Base-by-base conservation (phyloP, 495 filamentous ascomycete species). In the Xylaria grammica region DNA sequence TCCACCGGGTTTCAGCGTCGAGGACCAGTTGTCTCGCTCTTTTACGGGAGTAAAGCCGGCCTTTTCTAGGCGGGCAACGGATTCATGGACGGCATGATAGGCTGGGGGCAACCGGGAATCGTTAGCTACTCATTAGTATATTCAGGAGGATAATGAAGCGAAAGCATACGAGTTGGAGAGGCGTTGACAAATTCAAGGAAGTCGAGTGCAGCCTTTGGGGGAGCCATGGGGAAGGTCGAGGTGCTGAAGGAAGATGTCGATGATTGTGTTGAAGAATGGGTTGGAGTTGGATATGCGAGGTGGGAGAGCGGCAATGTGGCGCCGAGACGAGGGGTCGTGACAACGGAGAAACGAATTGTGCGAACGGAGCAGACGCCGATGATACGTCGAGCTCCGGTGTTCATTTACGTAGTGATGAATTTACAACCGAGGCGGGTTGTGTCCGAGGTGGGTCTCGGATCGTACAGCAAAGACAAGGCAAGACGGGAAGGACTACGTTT, bases 131-230 rank as follows among this genome's bases (percentile, higher is more conserved):
- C 27, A 30, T 27, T 13, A 40, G 26, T 19, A 50, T 30, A 30
- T 29, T 58, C 2, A 20, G 52, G 44, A 7, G 22, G 10, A 26
- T 36, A 26, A 26, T 42, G 26, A 20, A 24, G 60, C 26, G 34
- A 45, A 30, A 26, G 66, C 89, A 65, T 86, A 99, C 95, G 94
- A 63, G 94, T 97, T 13, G 96, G 95, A 53, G 93, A 97, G 59
- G 90, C 90, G 78, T 97, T 95, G 74, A 99, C 88, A 81, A 96
- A 99, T 74, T 91, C 90, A 69, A 97, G 76, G 72, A 99, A 96
- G 76, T 93, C 91, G 78, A 90, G 79, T 55, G 91, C 93, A 56
- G 87, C 82, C 34, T 84, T 77, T 56, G 84, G 84, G 24, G 85
- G 83, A 46, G 86, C 81, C 87, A 91, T 90, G 58, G 69, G 75